Conservation (phyloP, 2,329 filamentous ascomycete species). For the Alternaria infectoria region DNA sequence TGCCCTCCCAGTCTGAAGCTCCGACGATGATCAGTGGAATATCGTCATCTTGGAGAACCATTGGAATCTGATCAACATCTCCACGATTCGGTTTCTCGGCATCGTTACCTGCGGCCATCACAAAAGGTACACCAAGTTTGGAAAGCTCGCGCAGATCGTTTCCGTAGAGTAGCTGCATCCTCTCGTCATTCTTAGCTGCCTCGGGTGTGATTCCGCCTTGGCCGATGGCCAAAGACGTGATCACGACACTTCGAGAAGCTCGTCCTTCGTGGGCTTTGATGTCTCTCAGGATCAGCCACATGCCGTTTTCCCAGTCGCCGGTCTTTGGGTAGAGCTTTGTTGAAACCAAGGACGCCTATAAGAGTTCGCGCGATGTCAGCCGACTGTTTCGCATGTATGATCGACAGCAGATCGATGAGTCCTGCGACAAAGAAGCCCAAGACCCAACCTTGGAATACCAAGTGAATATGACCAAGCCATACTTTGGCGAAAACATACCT, state of each 20-base stretch:
- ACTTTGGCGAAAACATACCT: no score
- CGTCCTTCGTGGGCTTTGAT: rapidly evolving
- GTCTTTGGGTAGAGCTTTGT: no score
- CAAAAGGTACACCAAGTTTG: not conserved
- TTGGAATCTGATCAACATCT: not conserved
- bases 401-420: no score
- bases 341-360: no score
- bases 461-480: no score
- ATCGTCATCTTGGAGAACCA: not conserved
- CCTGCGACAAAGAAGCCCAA: no score
- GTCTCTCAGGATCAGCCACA: not conserved
- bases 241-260: not conserved
- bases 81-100: rapidly evolving
- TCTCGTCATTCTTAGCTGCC: not conserved
- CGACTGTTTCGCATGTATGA: no score
- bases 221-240: not conserved
- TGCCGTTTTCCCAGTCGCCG: not conserved
- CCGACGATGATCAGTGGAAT: not conserved
- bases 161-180: not conserved
- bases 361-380: no score
- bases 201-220: not conserved
- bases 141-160: rapidly evolving
- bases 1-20: rapidly evolving
- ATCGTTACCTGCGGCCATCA: rapidly evolving
- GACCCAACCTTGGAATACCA: no score